phyloP scores from a whole-genome alignment of 2,329 filamentous ascomycete genomes.

The Metarhizium rileyi region DNA sequence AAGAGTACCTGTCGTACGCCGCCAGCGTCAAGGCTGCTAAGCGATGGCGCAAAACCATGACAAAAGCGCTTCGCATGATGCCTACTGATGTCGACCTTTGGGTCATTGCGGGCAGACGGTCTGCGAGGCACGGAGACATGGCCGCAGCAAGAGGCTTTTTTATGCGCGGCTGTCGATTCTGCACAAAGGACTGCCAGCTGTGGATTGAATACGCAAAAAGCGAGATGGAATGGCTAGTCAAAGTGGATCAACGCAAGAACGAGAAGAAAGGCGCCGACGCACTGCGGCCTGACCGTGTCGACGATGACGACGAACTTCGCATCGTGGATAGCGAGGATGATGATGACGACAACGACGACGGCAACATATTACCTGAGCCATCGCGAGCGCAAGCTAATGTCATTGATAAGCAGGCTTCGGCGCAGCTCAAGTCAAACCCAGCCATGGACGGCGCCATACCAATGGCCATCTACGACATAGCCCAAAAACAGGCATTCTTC shows the following conservation, averaged over 20 bases:
- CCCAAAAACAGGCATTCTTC: slow-evolving; percentile 67
- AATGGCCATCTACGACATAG: slow-evolving; percentile 80
- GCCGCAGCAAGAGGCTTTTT: slow-evolving; percentile 74
- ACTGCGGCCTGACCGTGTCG: slow-evolving; percentile 36
- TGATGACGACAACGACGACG: slow-evolving; percentile 34
- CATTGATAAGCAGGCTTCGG: slow-evolving; percentile 34
- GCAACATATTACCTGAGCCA: slow-evolving; percentile 34
- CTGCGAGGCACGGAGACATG: slow-evolving; percentile 80
- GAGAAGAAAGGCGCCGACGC: slow-evolving; percentile 37
- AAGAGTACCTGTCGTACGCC: slow-evolving; percentile 79
- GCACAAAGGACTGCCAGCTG: slow-evolving; percentile 59
- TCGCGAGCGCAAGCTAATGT: slow-evolving; percentile 31
- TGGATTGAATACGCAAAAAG: slow-evolving; percentile 88
- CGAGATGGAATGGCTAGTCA: slow-evolving; percentile 86
- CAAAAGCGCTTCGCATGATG: slow-evolving; percentile 70
- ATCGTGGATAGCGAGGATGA: slow-evolving; percentile 36
- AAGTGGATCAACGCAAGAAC: slow-evolving; percentile 59
- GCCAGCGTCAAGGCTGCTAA: slow-evolving; percentile 57
- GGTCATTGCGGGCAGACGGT: slow-evolving; percentile 71
- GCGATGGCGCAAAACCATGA: slow-evolving; percentile 55
- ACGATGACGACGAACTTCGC: slow-evolving; percentile 38
- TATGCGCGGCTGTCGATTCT: slow-evolving; percentile 84
- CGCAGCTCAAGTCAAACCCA: slow-evolving; percentile 61
- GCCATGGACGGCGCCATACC: slow-evolving; percentile 90
- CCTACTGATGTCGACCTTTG: slow-evolving; percentile 76